These are phyloP conservation scores for Colletotrichum shisoi DNA, from an alignment of 2,329 filamentous ascomycete species.

Conservation along the genomic window DNA sequence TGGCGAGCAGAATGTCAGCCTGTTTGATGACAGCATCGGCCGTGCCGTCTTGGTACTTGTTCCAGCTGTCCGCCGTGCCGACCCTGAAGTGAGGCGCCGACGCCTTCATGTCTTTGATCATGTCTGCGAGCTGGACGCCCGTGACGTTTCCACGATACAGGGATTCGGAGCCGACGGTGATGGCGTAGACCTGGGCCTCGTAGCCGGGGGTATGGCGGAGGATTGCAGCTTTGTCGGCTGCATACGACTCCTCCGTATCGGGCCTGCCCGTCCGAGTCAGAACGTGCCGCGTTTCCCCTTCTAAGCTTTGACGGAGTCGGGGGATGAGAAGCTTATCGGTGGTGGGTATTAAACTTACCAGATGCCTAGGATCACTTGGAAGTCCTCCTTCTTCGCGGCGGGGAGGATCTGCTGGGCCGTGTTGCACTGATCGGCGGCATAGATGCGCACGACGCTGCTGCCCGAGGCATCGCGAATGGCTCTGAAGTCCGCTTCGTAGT, in stretches of 20 bases:
- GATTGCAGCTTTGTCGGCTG: conserved; percentile 64
- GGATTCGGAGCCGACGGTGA: conserved; percentile 75
- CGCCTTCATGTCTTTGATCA: conserved; percentile 68
- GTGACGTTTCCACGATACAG: conserved; percentile 75
- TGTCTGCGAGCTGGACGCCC: conserved; percentile 64
- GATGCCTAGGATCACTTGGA: conserved; percentile 74
- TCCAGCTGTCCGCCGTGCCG: conserved; percentile 77
- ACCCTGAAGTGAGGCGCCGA: conserved; percentile 64
- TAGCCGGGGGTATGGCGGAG: conserved; percentile 55
- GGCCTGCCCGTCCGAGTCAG: conserved; percentile 54
- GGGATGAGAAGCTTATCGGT: not conserved
- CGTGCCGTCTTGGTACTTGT: conserved; percentile 73
- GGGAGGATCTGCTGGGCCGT: conserved; percentile 69
- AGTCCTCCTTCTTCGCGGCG: conserved; percentile 69
- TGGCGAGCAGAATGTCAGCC: conserved; percentile 68
- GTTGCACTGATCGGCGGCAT: conserved; percentile 72
- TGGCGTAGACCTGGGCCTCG: conserved; percentile 68
- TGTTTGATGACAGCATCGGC: conserved; percentile 68
- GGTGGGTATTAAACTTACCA: conserved; percentile 59
- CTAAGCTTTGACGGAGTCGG: not conserved
- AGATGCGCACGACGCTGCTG: conserved; percentile 68
- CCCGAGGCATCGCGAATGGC: conserved; percentile 61
- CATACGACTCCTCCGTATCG: conserved; percentile 68
- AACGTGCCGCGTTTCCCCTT: not conserved
- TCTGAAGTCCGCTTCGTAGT: conserved; percentile 73